These are phyloP conservation scores for Cnidoscolus chayamansa DNA, from an alignment of 441 rosid genomes.

Conservation along the genomic window DNA sequence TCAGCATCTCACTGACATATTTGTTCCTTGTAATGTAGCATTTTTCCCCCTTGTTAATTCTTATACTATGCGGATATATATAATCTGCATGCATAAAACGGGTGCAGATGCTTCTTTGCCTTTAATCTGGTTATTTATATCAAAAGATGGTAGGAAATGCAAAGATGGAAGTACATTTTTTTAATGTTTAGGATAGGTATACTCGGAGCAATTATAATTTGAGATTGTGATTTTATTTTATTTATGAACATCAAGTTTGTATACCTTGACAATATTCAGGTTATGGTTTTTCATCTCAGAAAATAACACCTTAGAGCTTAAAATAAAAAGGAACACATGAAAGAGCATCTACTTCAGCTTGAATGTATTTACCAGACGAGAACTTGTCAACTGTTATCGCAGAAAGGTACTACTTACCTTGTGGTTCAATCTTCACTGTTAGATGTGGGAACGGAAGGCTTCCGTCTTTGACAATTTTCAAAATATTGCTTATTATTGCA, in stretches of 20 bases:
- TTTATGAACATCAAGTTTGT: constrained; percentile 11
- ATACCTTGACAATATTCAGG: background rate
- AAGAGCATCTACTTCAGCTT: no score
- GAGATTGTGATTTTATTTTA: constrained; percentile 3
- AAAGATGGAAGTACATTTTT: constrained; percentile 22
- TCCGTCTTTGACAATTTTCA: no score
- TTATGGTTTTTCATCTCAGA: background rate
- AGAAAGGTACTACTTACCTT: background rate
- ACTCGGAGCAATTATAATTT: constrained; percentile 15
- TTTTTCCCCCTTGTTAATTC: constrained; percentile 30
- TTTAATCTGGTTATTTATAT: constrained; percentile 29
- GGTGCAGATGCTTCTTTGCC: constrained; percentile 34
- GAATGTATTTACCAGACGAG: no score
- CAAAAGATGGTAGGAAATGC: constrained; percentile 28
- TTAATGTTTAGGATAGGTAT: constrained; percentile 21
- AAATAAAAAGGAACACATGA: no score
- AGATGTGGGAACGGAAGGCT: no score
- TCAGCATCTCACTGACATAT: constrained; percentile 44
- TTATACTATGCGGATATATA: constrained; percentile 17
- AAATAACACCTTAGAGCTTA: background rate
- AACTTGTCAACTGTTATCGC: background rate
- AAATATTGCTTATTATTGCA: no score
- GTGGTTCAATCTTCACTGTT: background rate
- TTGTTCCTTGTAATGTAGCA: constrained; percentile 32
- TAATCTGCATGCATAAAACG: constrained; percentile 40